phyloP scores from a whole-genome alignment of 208 protist species.

The Acanthamoeba healyi region DNA sequence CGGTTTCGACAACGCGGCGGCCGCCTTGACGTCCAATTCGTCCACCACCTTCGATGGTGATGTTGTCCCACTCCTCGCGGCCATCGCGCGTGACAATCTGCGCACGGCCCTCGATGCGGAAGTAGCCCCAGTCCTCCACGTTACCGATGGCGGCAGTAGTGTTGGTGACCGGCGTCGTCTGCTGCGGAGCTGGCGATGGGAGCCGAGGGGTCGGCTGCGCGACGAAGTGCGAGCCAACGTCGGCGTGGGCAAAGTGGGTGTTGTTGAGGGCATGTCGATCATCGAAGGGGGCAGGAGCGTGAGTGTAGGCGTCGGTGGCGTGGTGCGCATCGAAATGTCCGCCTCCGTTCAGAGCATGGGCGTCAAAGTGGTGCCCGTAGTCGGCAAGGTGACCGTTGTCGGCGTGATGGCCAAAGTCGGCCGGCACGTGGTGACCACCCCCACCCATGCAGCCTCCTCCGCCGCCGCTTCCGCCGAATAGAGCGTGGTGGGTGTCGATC shows the following conservation, averaged over 20 bases:
- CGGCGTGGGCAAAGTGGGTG: not conserved
- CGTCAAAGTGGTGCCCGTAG: not conserved
- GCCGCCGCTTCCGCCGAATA: not conserved
- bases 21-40: not conserved
- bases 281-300: too few relatives aligned
- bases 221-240: too few relatives aligned
- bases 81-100: conserved; percentile 1
- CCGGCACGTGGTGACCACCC: not conserved
- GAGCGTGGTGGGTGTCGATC: not conserved
- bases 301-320: too few relatives aligned
- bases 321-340: not conserved
- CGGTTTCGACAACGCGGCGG: not conserved
- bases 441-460: not conserved
- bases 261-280: too few relatives aligned
- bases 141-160: not conserved
- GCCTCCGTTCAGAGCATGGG: not conserved
- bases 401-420: not conserved
- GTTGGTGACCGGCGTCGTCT: not conserved
- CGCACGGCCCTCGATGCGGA: conserved; percentile 4
- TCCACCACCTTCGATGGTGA: not conserved
- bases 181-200: not conserved
- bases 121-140: conserved; percentile 7
- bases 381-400: not conserved
- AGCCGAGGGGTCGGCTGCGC: not conserved
- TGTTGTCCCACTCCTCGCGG: conserved; percentile 4